Conservation (phyloP, 164 flowering plant species). For the Vitis cinerea region DNA sequence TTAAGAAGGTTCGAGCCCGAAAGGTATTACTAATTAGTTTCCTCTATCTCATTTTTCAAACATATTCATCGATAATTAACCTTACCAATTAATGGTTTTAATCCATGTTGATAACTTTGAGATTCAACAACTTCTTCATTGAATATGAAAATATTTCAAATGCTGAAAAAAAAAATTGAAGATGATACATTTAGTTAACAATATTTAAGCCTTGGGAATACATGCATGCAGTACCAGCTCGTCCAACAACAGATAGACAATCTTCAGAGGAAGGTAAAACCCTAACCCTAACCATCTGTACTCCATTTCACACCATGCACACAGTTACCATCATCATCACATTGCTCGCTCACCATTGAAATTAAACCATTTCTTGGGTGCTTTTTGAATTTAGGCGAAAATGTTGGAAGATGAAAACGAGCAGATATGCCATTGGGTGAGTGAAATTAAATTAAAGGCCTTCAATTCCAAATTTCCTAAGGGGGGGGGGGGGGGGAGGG, state of each 20-base stretch:
- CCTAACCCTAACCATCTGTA: neutral
- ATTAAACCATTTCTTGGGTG: neutral
- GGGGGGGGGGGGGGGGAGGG: no score
- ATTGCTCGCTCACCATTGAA: neutral
- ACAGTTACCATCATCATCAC: no score
- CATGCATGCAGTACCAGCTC: conserved; percentile 32
- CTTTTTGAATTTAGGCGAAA: conserved; percentile 29
- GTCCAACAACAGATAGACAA: conserved; percentile 48
- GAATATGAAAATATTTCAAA: no score
- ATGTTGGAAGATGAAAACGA: conserved; percentile 38
- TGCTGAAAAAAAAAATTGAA: neutral
- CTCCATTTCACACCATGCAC: no score
- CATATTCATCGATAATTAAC: neutral
- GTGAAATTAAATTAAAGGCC: neutral
- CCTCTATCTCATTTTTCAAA: no score
- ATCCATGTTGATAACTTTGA: no score
- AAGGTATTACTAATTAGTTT: conserved; percentile 29
- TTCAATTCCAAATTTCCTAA: neutral
- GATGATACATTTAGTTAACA: neutral
- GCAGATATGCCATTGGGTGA: conserved; percentile 30
- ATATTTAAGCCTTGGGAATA: neutral
- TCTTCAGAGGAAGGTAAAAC: conserved; percentile 38
- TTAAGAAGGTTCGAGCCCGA: conserved; percentile 37
- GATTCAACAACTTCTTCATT: no score
- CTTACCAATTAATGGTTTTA: neutral